Evolutionary conservation across 257 asterid genomes (phyloP).

Genomic region (Petunia secreta): DNA sequence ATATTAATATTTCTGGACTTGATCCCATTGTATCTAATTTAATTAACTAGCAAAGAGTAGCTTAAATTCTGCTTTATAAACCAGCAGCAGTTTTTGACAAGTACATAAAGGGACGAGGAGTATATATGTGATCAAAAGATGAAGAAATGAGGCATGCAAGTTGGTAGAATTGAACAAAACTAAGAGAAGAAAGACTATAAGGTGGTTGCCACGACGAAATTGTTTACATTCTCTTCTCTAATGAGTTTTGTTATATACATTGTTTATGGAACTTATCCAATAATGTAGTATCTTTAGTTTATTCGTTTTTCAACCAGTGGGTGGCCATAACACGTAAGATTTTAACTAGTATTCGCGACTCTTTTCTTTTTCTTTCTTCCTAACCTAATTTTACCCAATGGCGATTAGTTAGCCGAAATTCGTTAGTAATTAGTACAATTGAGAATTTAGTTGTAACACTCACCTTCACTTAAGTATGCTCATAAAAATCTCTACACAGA

Average conservation of each 20-base stretch:
- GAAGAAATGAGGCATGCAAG: not conserved
- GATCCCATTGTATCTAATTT: not conserved
- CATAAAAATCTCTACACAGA: too few relatives aligned
- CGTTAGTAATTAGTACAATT: too few relatives aligned
- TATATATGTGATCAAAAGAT: slow-evolving; percentile 13
- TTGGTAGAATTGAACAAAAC: too few relatives aligned
- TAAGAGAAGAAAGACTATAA: not conserved
- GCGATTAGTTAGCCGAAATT: too few relatives aligned
- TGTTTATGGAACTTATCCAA: slow-evolving; percentile 14
- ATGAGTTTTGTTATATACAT: not conserved
- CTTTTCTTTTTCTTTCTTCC: not conserved
- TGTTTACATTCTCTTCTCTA: not conserved
- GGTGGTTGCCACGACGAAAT: slow-evolving; percentile 19
- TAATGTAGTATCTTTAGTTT: not conserved
- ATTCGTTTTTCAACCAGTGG: not conserved
- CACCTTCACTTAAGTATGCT: too few relatives aligned
- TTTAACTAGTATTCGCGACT: not conserved
- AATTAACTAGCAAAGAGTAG: not conserved
- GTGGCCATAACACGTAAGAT: slow-evolving; percentile 8
- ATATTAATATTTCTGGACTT: not conserved
- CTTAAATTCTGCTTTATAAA: accelerated
- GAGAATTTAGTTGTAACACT: too few relatives aligned
- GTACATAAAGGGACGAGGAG: not conserved
- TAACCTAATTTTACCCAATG: too few relatives aligned
- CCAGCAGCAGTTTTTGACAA: not conserved